Evolutionary conservation across 805 yeast species (phyloP).

Genomic region (Nakazawaea ishiwadae): DNA sequence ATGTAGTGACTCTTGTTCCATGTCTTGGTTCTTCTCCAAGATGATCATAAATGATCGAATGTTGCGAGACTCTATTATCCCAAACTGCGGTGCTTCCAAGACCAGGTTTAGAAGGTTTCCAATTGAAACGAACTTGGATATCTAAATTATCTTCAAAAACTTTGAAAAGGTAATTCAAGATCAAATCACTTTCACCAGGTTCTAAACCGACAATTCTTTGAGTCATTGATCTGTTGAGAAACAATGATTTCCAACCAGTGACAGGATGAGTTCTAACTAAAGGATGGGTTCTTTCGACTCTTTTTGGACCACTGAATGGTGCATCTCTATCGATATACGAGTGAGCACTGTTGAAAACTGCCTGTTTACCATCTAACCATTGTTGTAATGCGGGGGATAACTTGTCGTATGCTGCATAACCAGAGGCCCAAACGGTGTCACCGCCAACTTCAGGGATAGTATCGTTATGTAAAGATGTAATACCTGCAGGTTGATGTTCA

Average conservation of each 20-base stretch:
- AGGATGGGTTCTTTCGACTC: conserved; percentile 54
- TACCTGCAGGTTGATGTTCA: conserved; percentile 52
- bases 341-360: conserved; percentile 37
- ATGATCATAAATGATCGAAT: conserved; percentile 39
- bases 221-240: conserved; percentile 49
- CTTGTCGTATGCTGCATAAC: conserved; percentile 53
- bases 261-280: conserved; percentile 61
- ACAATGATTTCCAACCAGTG: conserved; percentile 58
- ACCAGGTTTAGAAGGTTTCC: conserved; percentile 37
- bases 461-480: conserved; percentile 49
- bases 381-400: conserved; percentile 44
- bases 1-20: conserved; percentile 48
- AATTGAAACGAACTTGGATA: conserved; percentile 49
- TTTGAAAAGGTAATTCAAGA: conserved; percentile 40
- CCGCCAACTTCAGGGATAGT: conserved; percentile 47
- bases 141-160: conserved; percentile 48
- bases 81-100: conserved; percentile 42
- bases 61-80: conserved; percentile 44
- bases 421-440: conserved; percentile 52
- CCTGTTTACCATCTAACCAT: conserved; percentile 49
- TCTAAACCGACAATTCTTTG: conserved; percentile 47
- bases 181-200: conserved; percentile 42
- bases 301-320: conserved; percentile 42
- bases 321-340: conserved; percentile 33
- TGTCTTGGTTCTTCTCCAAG: conserved; percentile 33